A percentile compares a stretch with the other conserved stretches of the same genome.
Evolutionary conservation across 2,329 filamentous ascomycete species (phyloP).

Genomic region (Aspergillus hiratsukae): DNA sequence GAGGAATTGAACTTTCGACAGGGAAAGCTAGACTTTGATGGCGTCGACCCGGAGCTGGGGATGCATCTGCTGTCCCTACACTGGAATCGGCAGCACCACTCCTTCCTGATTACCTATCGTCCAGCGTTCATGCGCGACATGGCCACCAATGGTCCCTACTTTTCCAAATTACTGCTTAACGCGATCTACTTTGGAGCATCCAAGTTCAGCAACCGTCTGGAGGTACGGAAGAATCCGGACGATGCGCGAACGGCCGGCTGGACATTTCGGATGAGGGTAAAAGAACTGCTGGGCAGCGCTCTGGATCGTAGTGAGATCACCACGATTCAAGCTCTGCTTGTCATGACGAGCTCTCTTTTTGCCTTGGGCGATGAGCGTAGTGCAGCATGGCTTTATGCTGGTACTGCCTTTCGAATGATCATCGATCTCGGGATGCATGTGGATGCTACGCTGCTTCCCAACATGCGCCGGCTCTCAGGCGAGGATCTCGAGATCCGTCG

Average conservation of each 20-base stretch:
- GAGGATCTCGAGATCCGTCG: constrained; percentile 27
- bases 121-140: constrained; percentile 47
- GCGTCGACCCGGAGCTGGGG: constrained; percentile 49
- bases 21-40: constrained; percentile 52
- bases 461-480: constrained; percentile 16
- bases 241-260: constrained; percentile 49
- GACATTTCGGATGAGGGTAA: constrained; percentile 45
- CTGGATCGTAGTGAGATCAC: constrained; percentile 50
- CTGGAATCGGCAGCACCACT: constrained; percentile 52
- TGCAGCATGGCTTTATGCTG: constrained; percentile 51
- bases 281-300: constrained; percentile 44
- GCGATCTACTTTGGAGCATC: constrained; percentile 46
- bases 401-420: constrained; percentile 50
- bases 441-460: constrained; percentile 13
- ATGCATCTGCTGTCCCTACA: constrained; percentile 50
- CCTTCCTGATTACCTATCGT: constrained; percentile 48
- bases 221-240: constrained; percentile 43
- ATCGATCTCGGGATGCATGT: constrained; percentile 51
- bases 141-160: background rate
- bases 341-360: constrained; percentile 51
- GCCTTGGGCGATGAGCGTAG: constrained; percentile 49
- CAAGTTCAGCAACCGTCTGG: constrained; percentile 45
- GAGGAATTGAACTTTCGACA: constrained; percentile 46
- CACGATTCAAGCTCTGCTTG: constrained; percentile 51
- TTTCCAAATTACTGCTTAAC: constrained; percentile 37